Evolutionary conservation across 2,329 filamentous ascomycete species (phyloP).

Genomic region (Pseudogymnoascus pannorum): DNA sequence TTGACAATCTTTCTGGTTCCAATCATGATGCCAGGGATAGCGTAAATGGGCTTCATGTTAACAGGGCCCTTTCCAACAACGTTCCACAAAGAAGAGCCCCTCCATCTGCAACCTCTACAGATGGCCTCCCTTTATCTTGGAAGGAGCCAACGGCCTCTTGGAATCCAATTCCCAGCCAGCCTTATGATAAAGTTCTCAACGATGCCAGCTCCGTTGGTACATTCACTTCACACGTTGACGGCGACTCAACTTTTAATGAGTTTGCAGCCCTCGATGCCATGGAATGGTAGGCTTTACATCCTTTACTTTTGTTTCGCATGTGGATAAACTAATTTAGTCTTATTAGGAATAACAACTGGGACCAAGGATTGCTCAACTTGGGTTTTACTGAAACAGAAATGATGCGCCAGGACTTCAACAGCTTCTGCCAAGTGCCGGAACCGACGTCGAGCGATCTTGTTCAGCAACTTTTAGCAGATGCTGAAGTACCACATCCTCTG

Average conservation of each 20-base stretch:
- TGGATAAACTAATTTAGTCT: conserved; percentile 15
- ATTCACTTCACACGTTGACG: conserved; percentile 21
- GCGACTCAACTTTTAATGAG: conserved; percentile 49
- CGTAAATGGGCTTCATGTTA: neutral
- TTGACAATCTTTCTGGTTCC: neutral
- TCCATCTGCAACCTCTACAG: neutral
- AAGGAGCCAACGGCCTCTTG: neutral
- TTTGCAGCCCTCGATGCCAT: conserved; percentile 48
- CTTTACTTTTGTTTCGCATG: neutral
- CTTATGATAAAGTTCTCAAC: conserved; percentile 13
- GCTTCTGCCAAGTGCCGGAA: conserved; percentile 28
- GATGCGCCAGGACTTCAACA: conserved; percentile 29
- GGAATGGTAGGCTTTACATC: conserved; percentile 32
- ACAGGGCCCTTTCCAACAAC: neutral
- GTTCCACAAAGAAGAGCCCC: neutral
- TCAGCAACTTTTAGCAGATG: conserved; percentile 21
- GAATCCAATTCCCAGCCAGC: conserved; percentile 5
- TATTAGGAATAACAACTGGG: conserved; percentile 26
- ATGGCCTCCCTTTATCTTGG: neutral
- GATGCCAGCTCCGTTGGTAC: conserved; percentile 18
- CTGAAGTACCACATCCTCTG: neutral
- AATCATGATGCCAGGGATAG: neutral
- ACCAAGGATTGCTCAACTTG: conserved; percentile 29
- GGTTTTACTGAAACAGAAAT: conserved; percentile 28
- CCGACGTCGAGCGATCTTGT: conserved; percentile 26